These are phyloP conservation scores for Akebia trifoliata DNA, from an alignment of 164 flowering plant genomes.

Conservation along the genomic window DNA sequence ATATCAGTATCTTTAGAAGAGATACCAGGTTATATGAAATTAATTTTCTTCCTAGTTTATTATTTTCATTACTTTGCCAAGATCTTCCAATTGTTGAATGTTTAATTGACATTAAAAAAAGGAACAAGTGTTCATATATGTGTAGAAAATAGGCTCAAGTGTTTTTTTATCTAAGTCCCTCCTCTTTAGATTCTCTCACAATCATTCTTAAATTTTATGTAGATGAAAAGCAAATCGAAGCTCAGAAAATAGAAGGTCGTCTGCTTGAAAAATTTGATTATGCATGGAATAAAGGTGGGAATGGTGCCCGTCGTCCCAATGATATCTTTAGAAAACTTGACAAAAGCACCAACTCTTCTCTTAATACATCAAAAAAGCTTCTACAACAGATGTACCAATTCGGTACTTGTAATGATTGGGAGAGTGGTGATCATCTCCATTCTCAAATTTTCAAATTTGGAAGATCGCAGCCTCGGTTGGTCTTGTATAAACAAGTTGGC, in stretches of 20 bases:
- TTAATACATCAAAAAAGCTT: slow-evolving; percentile 28
- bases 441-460: slow-evolving; percentile 38
- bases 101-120: too few relatives aligned
- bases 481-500: slow-evolving; percentile 12
- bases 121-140: too few relatives aligned
- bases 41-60: too few relatives aligned
- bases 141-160: too few relatives aligned
- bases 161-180: too few relatives aligned
- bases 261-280: slow-evolving; percentile 61
- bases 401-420: slow-evolving; percentile 3
- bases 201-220: slow-evolving; percentile 15
- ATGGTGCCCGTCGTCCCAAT: slow-evolving; percentile 58
- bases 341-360: slow-evolving; percentile 14
- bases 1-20: too few relatives aligned
- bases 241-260: slow-evolving; percentile 49
- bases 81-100: too few relatives aligned
- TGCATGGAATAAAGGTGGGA: slow-evolving; percentile 78
- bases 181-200: too few relatives aligned
- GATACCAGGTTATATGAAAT: too few relatives aligned
- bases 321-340: slow-evolving; percentile 56
- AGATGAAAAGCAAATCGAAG: slow-evolving; percentile 61
- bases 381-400: slow-evolving; percentile 17
- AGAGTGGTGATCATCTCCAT: slow-evolving; percentile 13
- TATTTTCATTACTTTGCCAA: too few relatives aligned
- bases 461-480: slow-evolving; percentile 43